phyloP scores from a whole-genome alignment of 306 rosid genomes.

The Prinsepia uniflora region DNA sequence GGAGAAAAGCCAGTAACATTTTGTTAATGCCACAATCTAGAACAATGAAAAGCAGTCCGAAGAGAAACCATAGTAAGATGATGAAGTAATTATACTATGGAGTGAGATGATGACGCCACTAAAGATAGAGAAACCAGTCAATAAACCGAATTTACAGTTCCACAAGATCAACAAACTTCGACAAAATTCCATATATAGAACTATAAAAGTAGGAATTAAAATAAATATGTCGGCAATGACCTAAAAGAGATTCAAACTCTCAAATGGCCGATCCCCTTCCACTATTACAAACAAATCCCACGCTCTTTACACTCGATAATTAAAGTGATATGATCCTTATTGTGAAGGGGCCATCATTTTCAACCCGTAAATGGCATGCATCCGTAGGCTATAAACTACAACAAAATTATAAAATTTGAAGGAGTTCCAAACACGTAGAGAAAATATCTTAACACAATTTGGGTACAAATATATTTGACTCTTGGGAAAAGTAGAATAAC shows the following conservation, averaged over 20 bases:
- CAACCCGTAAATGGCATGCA: neutral
- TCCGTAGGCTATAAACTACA: neutral
- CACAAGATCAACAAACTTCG: neutral
- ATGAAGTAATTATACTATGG: neutral
- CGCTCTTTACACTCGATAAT: neutral
- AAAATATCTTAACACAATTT: neutral
- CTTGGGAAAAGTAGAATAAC: neutral
- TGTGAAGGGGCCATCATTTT: neutral
- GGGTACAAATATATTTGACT: neutral
- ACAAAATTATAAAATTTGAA: neutral
- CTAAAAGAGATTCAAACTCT: neutral
- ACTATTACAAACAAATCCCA: no score
- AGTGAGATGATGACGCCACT: constrained; percentile 1
- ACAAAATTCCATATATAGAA: neutral
- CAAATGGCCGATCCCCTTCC: neutral
- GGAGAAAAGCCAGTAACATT: neutral
- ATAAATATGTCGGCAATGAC: neutral
- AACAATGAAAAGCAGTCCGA: no score
- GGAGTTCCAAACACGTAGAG: neutral
- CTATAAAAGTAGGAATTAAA: neutral
- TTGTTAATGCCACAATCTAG: neutral
- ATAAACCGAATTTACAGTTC: neutral
- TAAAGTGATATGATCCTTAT: neutral
- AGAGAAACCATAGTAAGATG: no score
- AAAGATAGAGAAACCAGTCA: neutral